These are phyloP conservation scores for Trichophyton verrucosum DNA, from an alignment of 2,329 filamentous ascomycete species.

Conservation along the genomic window DNA sequence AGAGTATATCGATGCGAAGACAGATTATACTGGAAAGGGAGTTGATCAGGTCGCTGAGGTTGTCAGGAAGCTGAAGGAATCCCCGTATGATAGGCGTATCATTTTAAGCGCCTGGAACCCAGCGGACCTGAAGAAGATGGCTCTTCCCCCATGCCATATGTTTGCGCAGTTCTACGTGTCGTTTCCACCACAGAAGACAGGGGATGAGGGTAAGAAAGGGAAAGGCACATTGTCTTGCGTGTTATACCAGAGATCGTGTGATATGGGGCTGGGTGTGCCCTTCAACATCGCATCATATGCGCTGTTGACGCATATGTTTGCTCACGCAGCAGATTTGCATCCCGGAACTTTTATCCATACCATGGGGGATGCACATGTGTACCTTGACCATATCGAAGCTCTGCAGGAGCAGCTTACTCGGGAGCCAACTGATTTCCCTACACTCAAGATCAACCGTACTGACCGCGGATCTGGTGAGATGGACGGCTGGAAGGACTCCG, in stretches of 20 bases:
- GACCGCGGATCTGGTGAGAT: constrained; percentile 52
- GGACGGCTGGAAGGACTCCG: constrained; percentile 79
- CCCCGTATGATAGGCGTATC: constrained; percentile 79
- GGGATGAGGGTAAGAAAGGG: constrained; percentile 18
- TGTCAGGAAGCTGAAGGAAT: constrained; percentile 70
- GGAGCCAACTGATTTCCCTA: constrained; percentile 70
- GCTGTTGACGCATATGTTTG: constrained; percentile 87
- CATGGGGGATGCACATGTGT: constrained; percentile 98
- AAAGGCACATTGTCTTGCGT: constrained; percentile 68
- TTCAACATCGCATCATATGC: constrained; percentile 98
- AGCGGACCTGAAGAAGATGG: constrained; percentile 73
- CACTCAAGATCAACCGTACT: constrained; percentile 57
- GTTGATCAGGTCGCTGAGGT: constrained; percentile 89
- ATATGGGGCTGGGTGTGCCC: constrained; percentile 93
- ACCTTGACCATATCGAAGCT: constrained; percentile 82
- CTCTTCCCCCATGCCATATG: constrained; percentile 89
- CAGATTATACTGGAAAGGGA: constrained; percentile 77
- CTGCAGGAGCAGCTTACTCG: constrained; percentile 66
- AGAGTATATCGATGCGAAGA: constrained; percentile 63
- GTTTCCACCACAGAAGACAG: constrained; percentile 43
- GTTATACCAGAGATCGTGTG: constrained; percentile 85
- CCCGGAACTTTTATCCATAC: constrained; percentile 85
- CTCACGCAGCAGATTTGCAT: constrained; percentile 69
- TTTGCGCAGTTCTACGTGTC: constrained; percentile 93
- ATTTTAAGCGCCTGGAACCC: constrained; percentile 94